Evolutionary conservation across 495 filamentous ascomycete species (phyloP), one percentile per base, ranked within the genome.

Genomic region (Penicillium egyptiacum): DNA sequence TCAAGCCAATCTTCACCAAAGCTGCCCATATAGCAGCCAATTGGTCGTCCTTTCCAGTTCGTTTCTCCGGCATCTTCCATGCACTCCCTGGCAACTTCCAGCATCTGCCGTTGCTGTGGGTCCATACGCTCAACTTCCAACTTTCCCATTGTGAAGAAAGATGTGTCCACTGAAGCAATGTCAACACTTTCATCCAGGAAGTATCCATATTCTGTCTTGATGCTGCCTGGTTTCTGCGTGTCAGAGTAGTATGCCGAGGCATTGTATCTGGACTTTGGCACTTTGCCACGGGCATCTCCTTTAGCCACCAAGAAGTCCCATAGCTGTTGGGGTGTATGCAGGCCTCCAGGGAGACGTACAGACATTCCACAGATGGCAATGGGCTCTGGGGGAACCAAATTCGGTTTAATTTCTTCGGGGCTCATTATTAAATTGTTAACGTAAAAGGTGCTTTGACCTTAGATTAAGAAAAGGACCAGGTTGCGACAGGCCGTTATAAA

Each of bases 31-130:
- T 78, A 84, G 50, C 64, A 71, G 0, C 82, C 81, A 17, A 82
- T 71, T 6, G 63, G 30, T 50, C 65, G 67, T 5, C 81, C 80
- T n/a, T 67, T 66, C 64, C 68, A 83, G 22, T 68, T 46, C 2
- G 60, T 65, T 48, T 76, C 74, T 2, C 84, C 83, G 0, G 76
- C 73, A 47, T 67, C 68, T 49, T 76, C 73, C 6, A 76, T 25
- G 28, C 64, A 65, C 39, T 77, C 73, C 5, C 57, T 56, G 0
- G 74, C 65, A 0, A 79, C 75, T 59, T 88, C 83, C 0, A 87
- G 70, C 0, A 86, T 60, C 17, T 79, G 66, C 0, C 84, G 67
- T 49, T 86, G 83, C 11, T 83, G 76, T 0, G 85, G 85, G 52
- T 87, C 83, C 67, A 83, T 75, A 0, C 62, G 60, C 59, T 79